Percentiles rank a stretch among this genome's conserved stretches.
Conservation (phyloP, 2,329 filamentous ascomycete species). For the Penicillium sp. region DNA sequence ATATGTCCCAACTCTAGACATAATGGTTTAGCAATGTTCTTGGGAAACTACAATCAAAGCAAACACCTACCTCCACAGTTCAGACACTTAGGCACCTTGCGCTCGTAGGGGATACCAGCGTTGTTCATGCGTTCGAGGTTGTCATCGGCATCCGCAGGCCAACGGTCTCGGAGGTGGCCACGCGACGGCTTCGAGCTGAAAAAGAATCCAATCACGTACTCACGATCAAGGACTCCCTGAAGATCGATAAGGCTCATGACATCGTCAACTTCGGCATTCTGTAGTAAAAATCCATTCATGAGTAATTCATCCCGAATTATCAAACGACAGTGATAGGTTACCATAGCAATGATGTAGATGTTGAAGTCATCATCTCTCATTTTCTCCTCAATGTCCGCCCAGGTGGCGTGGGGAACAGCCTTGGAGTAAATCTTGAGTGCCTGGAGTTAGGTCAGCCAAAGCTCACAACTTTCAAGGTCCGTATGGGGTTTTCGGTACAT, state of each 20-base stretch:
- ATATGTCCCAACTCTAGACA: constrained; percentile 48
- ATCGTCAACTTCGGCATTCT: constrained; percentile 42
- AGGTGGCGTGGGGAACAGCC: constrained; percentile 45
- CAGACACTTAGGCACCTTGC: constrained; percentile 48
- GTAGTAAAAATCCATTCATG: constrained; percentile 1
- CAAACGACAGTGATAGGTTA: constrained; percentile 21
- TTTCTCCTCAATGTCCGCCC: constrained; percentile 48
- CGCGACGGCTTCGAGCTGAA: constrained; percentile 47
- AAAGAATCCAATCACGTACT: constrained; percentile 51
- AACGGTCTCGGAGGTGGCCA: constrained; percentile 44
- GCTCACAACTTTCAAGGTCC: not conserved
- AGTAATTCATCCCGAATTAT: not conserved
- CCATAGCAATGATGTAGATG: constrained; percentile 52
- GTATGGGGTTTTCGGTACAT: constrained; percentile 26
- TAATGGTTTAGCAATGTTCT: not conserved
- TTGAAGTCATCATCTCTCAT: constrained; percentile 48
- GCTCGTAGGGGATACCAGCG: constrained; percentile 51
- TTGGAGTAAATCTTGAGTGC: constrained; percentile 52
- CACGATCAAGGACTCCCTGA: constrained; percentile 51
- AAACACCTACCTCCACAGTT: constrained; percentile 47
- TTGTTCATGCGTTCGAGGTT: constrained; percentile 52
- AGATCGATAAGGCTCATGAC: constrained; percentile 52
- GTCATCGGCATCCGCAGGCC: constrained; percentile 49
- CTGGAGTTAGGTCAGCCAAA: constrained; percentile 23
- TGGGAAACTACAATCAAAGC: not conserved